Base-by-base conservation (phyloP, 495 filamentous ascomycete species). In the Podospora comata region DNA sequence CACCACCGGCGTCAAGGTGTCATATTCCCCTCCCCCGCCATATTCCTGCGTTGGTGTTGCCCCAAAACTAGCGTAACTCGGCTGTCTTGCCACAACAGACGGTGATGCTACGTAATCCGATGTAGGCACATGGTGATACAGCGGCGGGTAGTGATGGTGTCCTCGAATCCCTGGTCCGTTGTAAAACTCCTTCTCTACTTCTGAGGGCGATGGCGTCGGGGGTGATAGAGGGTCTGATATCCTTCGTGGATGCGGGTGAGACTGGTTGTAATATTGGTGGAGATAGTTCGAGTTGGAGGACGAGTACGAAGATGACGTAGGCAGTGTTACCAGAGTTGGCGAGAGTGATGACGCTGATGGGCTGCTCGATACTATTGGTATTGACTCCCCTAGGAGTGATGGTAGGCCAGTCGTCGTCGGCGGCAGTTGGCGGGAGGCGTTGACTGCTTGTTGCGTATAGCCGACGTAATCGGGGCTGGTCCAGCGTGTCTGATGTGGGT, bases 1-100 rank as follows among this genome's bases (percentile, higher is more conserved):
- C 28, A 77, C 68, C 62, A 78, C 70, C 1, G 76, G 73, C 3
- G 75, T 78, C 27, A 66, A 56, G 2, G 75, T 77, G 54, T 78
- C 76, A 34, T 75, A 64, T 0, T 44, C 67, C n/a, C 23, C 56
- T 20, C 30, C 61, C 16, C n/a, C 20, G 20, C 39, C 39, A 16
- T 48, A 48, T 11, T 48, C 39, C 39, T 48, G 39, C 7, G 39
- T 48, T 48, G 39, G 39, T 6, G n/a, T 63, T 3, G 5, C 15
- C 32, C n/a, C 13, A 4, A 34, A 44, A 5, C 55, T 64, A 6
- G n/a, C 32, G 27, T 56, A 65, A 27, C 62, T 65, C 57, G 39
- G 55, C 23, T 65, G 56, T 2, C 62, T 32, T 16, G 60, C 64
- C 18, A 28, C 48, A 6, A 64, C 19, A 20, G 64, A 69, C n/a